Conservation (phyloP, 495 filamentous ascomycete species). For the Penicilliopsis zonata region DNA sequence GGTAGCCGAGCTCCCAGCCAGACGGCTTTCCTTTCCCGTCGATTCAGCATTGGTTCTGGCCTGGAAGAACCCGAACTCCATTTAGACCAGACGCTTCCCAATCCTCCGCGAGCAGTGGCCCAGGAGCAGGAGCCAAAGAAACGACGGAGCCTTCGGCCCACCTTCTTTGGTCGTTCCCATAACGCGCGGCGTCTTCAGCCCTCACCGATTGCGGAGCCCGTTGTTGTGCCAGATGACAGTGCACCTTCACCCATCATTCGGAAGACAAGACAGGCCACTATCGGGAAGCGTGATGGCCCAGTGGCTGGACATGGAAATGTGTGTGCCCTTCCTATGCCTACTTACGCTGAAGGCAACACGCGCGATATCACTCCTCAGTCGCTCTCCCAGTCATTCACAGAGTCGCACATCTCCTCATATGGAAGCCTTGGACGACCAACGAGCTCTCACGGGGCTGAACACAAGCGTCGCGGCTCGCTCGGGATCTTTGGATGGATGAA, state of each 20-base stretch:
- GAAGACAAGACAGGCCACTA: constrained; percentile 14
- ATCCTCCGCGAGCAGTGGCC: constrained; percentile 15
- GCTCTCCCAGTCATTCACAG: constrained; percentile 20
- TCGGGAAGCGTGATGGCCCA: not conserved
- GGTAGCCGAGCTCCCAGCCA: constrained; percentile 13
- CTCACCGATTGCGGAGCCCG: constrained; percentile 14
- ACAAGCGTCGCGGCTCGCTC: constrained; percentile 28
- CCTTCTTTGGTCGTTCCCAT: constrained; percentile 20
- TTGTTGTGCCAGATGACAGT: constrained; percentile 14
- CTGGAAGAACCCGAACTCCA: constrained; percentile 13
- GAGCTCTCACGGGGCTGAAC: constrained; percentile 20
- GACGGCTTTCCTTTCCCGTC: constrained; percentile 14
- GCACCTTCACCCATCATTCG: constrained; percentile 26
- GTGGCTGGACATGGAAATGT: constrained; percentile 3
- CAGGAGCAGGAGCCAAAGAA: constrained; percentile 16
- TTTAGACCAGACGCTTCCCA: constrained; percentile 12
- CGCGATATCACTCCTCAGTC: constrained; percentile 1
- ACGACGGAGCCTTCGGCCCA: constrained; percentile 23
- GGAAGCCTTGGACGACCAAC: constrained; percentile 14
- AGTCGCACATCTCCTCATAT: constrained; percentile 2
- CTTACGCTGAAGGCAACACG: constrained; percentile 5
- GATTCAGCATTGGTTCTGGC: constrained; percentile 18
- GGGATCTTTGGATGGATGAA: constrained; percentile 36
- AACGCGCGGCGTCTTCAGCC: constrained; percentile 15
- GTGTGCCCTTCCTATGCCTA: constrained; percentile 3